A percentile compares a stretch with the other conserved stretches of the same genome.
Conservation (phyloP, 2,329 filamentous ascomycete genomes). For the Blumeria hordei region DNA sequence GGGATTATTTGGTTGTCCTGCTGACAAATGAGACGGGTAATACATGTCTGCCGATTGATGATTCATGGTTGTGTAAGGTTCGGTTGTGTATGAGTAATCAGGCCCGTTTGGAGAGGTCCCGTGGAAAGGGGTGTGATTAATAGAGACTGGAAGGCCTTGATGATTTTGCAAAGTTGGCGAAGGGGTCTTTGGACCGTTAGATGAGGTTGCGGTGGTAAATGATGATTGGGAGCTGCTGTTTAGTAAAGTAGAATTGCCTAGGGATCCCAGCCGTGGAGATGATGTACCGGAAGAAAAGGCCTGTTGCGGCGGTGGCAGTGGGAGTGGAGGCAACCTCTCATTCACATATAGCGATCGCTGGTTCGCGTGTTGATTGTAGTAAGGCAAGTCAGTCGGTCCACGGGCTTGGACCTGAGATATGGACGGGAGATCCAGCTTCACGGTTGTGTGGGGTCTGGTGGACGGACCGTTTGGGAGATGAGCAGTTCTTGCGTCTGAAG, state of each 20-base stretch:
- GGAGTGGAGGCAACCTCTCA: slow-evolving; percentile 49
- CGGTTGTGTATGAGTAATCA: slow-evolving; percentile 18
- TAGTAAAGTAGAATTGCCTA: slow-evolving; percentile 22
- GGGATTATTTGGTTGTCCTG: slow-evolving; percentile 48
- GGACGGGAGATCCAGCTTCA: slow-evolving; percentile 85
- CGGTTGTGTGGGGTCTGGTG: slow-evolving; percentile 26
- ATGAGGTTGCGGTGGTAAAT: slow-evolving; percentile 25
- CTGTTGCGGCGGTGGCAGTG: slow-evolving; percentile 39
- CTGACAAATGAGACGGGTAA: slow-evolving; percentile 57
- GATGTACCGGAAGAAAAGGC: slow-evolving; percentile 44
- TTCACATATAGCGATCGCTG: slow-evolving; percentile 42
- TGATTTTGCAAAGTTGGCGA: slow-evolving; percentile 39
- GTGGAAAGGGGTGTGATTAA: slow-evolving; percentile 15
- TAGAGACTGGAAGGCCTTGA: slow-evolving; percentile 19
- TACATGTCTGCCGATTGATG: slow-evolving; percentile 65
- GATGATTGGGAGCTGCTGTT: slow-evolving; percentile 30
- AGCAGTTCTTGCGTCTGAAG: background rate
- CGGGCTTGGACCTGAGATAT: slow-evolving; percentile 64
- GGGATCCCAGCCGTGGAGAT: slow-evolving; percentile 55
- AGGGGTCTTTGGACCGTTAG: slow-evolving; percentile 51
- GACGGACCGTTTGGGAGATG: slow-evolving; percentile 4
- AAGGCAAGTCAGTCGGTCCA: slow-evolving; percentile 46
- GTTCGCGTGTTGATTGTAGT: slow-evolving; percentile 41
- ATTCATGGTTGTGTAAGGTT: slow-evolving; percentile 42
- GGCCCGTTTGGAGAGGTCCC: slow-evolving; percentile 16